These are phyloP conservation scores for Patellifolia procumbens DNA, from an alignment of 179 eudicot species.

Conservation along the genomic window DNA sequence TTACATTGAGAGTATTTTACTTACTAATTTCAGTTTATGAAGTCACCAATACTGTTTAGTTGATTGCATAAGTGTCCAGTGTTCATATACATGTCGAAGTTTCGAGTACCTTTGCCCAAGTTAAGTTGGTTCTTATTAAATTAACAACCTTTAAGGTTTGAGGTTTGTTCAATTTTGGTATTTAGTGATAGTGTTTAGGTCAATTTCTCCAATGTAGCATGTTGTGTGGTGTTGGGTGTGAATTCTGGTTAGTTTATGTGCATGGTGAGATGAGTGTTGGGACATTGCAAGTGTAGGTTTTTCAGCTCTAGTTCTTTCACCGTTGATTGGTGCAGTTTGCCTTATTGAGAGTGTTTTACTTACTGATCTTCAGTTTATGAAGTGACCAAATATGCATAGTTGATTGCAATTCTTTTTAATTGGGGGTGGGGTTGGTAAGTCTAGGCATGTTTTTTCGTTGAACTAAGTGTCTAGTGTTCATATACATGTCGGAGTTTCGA, in stretches of 20 bases:
- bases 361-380: not conserved
- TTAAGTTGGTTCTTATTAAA: too few relatives aligned
- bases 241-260: not conserved
- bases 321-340: not conserved
- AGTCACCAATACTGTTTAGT: too few relatives aligned
- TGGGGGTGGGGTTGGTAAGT: too few relatives aligned
- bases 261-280: constrained; percentile 8
- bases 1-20: too few relatives aligned
- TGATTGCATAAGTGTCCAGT: too few relatives aligned
- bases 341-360: not conserved
- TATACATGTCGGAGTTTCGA: not conserved
- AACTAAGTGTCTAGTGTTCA: not conserved
- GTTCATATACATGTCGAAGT: too few relatives aligned
- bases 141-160: too few relatives aligned
- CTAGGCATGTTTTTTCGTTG: not conserved
- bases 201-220: not conserved
- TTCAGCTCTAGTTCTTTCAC: not conserved
- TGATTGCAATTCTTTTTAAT: not conserved
- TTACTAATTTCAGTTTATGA: too few relatives aligned
- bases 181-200: not conserved
- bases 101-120: too few relatives aligned
- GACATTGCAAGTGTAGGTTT: not conserved
- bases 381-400: not conserved
- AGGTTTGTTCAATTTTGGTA: not conserved
- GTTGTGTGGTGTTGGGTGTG: not conserved